Conservation (phyloP, 148 eudicot species). For the Polygonum aviculare region DNA sequence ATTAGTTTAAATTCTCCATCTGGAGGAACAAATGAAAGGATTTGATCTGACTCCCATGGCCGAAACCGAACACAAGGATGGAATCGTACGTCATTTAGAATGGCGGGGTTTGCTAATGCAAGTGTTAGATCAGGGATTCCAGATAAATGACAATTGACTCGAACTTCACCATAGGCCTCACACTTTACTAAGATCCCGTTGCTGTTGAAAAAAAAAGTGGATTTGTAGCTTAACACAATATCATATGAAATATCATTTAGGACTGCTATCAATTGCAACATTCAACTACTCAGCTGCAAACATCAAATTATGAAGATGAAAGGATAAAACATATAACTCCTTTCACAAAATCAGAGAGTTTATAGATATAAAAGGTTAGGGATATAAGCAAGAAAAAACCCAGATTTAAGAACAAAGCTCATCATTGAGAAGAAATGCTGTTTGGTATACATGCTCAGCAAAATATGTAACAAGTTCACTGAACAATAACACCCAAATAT, state of each 20-base stretch:
- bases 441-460: not conserved
- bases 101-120: slow-evolving; percentile 73
- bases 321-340: not conserved
- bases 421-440: not conserved
- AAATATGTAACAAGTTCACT: not conserved
- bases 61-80: slow-evolving; percentile 95
- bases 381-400: not conserved
- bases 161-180: slow-evolving; percentile 87
- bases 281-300: not conserved
- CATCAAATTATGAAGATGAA: not conserved
- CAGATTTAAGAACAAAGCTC: not conserved
- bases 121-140: slow-evolving; percentile 91
- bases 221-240: not conserved
- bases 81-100: slow-evolving; percentile 79
- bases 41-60: slow-evolving; percentile 86
- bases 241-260: not conserved
- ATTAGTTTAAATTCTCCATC: slow-evolving; percentile 96
- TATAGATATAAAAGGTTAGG: not conserved
- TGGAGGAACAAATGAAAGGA: slow-evolving; percentile 91
- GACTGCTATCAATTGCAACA: not conserved
- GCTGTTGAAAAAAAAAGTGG: slow-evolving; percentile 28
- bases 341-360: not conserved
- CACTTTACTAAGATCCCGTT: slow-evolving; percentile 87
- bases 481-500: not conserved
- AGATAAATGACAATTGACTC: slow-evolving; percentile 75